Base-by-base conservation (phyloP, 768 basidiomycete genomes). In the Dacryopinax primogenitus region DNA sequence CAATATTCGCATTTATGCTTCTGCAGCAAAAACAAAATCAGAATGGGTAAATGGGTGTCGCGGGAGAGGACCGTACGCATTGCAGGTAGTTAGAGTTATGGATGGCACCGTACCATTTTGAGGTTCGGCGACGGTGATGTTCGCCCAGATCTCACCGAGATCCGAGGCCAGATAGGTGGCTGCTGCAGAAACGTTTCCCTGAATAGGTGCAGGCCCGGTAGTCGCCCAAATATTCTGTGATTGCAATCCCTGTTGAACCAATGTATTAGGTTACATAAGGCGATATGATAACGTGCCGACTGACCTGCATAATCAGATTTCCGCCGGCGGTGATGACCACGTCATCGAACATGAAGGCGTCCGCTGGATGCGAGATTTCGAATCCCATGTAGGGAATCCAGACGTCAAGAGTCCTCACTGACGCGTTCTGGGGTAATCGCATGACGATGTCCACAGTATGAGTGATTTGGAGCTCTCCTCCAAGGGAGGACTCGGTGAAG, bases 391-490 rank as follows among this genome's bases (percentile, higher is more conserved):
- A 58, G 51, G 51, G 51, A 13, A 32, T 32, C 23, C 23, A 58
- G 26, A 58, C 51, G 18, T 58, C 51, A 23, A 58, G 32, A 3
- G 51, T 28, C 51, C 32, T 58, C 23, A 58, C 26, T 7, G 51
- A 58, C 26, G 51, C 51, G 51, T 58, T 58, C 9, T 32, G 11
- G 26, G 51, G 51, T 3, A 58, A 30, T 28, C 30, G 51, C 51
- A 58, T 28, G 15, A 58, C 51, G 26, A 58, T 58, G 18, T 58
- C 51, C 26, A 58, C 51, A 58, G 51, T 28, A 30, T 58, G 51
- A 3, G 51, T 58, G 51, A 58, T 58, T 6, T 58, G 26, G 26
- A 58, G 21, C 6, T 6, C 51, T 58, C 26, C 51, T 2, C 51
- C 51, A 11, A 58, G 7, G 6, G 6, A 30, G 4, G 26, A 7